Conservation (phyloP, 2,329 filamentous ascomycete species). For the Trichoderma citrinoviride region DNA sequence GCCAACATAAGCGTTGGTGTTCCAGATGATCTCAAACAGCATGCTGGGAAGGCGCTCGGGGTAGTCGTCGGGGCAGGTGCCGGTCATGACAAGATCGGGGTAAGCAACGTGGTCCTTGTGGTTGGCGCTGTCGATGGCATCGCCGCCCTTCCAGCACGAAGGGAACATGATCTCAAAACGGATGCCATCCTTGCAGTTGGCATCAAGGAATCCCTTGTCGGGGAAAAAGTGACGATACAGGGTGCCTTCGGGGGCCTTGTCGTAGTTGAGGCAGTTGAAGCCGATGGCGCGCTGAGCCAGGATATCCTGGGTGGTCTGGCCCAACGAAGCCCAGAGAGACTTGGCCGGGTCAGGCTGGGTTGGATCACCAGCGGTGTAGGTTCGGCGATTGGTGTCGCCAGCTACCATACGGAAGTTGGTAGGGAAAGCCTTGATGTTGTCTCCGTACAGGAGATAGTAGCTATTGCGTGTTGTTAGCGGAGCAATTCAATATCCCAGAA, state of each 20-base stretch:
- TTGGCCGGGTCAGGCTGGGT: conserved; percentile 62
- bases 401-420: conserved; percentile 78
- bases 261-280: conserved; percentile 94
- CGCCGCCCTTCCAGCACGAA: conserved; percentile 80
- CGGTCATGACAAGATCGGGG: conserved; percentile 71
- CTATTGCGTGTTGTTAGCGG: conserved; percentile 40
- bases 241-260: conserved; percentile 62
- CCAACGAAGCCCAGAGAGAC: conserved; percentile 64
- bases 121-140: conserved; percentile 54
- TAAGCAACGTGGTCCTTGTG: conserved; percentile 72
- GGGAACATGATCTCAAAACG: conserved; percentile 85
- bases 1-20: conserved; percentile 63
- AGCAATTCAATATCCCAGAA: neutral
- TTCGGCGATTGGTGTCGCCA: conserved; percentile 65
- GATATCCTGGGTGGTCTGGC: conserved; percentile 63
- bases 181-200: conserved; percentile 76
- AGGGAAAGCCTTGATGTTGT: conserved; percentile 72
- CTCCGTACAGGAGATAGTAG: conserved; percentile 76
- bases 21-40: conserved; percentile 84
- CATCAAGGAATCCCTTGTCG: conserved; percentile 74
- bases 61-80: conserved; percentile 69
- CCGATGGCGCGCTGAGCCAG: conserved; percentile 80
- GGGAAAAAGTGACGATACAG: conserved; percentile 81
- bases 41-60: conserved; percentile 68
- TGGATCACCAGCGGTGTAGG: conserved; percentile 67